Evolutionary conservation across 805 yeast genomes (phyloP).

Genomic region (Candida caryicola): DNA sequence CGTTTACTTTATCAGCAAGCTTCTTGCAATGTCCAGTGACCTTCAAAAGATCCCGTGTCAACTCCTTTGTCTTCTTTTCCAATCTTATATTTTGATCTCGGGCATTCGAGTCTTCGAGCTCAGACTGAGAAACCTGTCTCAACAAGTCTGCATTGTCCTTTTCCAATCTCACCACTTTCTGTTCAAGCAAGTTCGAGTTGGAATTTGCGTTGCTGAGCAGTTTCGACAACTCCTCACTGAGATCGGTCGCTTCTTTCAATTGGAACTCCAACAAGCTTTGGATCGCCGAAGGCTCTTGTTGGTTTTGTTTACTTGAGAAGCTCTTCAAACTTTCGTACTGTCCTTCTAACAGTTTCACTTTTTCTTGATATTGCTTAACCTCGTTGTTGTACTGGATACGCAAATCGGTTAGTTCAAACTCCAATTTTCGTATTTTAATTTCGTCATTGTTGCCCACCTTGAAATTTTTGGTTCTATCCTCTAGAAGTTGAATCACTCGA

Average conservation of each 20-base stretch:
- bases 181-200: constrained; percentile 18
- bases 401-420: constrained; percentile 36
- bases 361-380: constrained; percentile 28
- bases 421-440: constrained; percentile 32
- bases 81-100: constrained; percentile 27
- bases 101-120: constrained; percentile 1
- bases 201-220: constrained; percentile 16
- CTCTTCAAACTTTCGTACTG: constrained; percentile 4
- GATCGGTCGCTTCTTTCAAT: constrained; percentile 28
- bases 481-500: constrained; percentile 9
- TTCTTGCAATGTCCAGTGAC: constrained; percentile 28
- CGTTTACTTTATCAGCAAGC: constrained; percentile 27
- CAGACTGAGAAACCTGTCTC: constrained; percentile 7
- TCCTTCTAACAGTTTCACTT: constrained; percentile 20
- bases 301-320: constrained; percentile 3
- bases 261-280: constrained; percentile 31
- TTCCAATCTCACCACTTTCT: constrained; percentile 16
- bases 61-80: constrained; percentile 24
- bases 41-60: constrained; percentile 30
- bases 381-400: constrained; percentile 34
- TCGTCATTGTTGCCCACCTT: constrained; percentile 38
- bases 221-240: constrained; percentile 21
- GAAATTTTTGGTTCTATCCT: constrained; percentile 33
- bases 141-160: constrained; percentile 27
- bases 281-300: constrained; percentile 12